phyloP scores from a whole-genome alignment of 139 green algal species.

The Tetratostichococcus sp. region DNA sequence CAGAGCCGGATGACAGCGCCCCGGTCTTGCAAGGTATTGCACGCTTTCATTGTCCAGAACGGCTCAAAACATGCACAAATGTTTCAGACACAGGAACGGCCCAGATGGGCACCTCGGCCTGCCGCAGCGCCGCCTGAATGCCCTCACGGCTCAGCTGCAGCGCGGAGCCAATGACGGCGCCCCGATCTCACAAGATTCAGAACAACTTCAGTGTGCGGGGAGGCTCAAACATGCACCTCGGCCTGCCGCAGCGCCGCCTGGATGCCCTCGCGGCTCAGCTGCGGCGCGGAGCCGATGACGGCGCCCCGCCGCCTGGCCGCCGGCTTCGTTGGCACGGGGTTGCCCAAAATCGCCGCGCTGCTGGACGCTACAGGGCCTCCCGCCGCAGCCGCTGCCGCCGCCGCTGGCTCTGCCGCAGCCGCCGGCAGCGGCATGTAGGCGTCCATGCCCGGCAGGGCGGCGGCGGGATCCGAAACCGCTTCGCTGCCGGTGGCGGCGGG shows the following conservation, averaged over 20 bases:
- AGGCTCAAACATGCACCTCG: too few relatives aligned
- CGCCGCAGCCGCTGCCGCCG: not conserved
- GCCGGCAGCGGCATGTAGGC: not conserved
- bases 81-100: too few relatives aligned
- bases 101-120: too few relatives aligned
- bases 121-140: too few relatives aligned
- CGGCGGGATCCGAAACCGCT: not conserved
- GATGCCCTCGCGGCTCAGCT: constrained; percentile 53
- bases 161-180: not conserved
- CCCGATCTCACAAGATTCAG: not conserved
- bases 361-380: constrained; percentile 2
- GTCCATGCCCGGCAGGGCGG: not conserved
- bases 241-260: constrained; percentile 26
- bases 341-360: not conserved
- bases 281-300: constrained; percentile 50
- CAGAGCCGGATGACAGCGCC: too few relatives aligned
- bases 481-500: not conserved
- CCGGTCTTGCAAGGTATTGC: too few relatives aligned
- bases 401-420: not conserved
- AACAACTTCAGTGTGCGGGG: too few relatives aligned
- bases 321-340: not conserved
- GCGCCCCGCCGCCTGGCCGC: constrained; percentile 20
- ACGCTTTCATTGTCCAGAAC: too few relatives aligned
- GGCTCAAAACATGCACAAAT: too few relatives aligned
- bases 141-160: too few relatives aligned